Evolutionary conservation across 2,329 filamentous ascomycete species (phyloP).

Genomic region (Colletotrichum euphorbiae): DNA sequence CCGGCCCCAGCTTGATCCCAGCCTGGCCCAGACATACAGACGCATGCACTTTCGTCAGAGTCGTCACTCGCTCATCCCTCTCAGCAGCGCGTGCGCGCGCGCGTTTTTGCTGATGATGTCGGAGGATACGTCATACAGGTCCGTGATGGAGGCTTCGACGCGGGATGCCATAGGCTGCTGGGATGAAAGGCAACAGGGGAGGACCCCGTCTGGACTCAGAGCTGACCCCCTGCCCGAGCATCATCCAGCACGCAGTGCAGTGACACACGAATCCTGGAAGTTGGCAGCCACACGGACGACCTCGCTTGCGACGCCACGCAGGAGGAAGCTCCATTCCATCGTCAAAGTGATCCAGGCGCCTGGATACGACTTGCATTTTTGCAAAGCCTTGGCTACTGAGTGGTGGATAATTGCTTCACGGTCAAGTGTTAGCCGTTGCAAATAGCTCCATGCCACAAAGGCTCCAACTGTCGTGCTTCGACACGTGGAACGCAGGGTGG

Average conservation of each 20-base stretch:
- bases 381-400: conserved; percentile 1
- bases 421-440: not conserved
- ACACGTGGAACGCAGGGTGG: conserved; percentile 14
- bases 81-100: conserved; percentile 14
- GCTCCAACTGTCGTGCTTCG: not conserved
- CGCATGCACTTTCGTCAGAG: conserved; percentile 23
- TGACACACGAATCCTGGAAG: conserved; percentile 32
- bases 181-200: conserved; percentile 12
- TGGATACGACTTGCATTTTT: not conserved
- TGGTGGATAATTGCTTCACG: not conserved
- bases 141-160: conserved; percentile 37
- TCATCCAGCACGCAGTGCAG: conserved; percentile 12
- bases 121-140: conserved; percentile 35
- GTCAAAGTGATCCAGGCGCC: not conserved
- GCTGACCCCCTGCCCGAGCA: conserved; percentile 30
- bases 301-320: conserved; percentile 22
- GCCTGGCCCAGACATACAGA: not conserved
- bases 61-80: conserved; percentile 34
- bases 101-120: conserved; percentile 38
- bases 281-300: conserved; percentile 33
- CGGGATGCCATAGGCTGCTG: conserved; percentile 33
- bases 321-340: not conserved
- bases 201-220: conserved; percentile 24
- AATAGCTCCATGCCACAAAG: not conserved
- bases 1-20: not conserved